These are phyloP conservation scores for Hanseniaspora sp. DNA, from an alignment of 1,139 yeast genomes.

Conservation along the genomic window DNA sequence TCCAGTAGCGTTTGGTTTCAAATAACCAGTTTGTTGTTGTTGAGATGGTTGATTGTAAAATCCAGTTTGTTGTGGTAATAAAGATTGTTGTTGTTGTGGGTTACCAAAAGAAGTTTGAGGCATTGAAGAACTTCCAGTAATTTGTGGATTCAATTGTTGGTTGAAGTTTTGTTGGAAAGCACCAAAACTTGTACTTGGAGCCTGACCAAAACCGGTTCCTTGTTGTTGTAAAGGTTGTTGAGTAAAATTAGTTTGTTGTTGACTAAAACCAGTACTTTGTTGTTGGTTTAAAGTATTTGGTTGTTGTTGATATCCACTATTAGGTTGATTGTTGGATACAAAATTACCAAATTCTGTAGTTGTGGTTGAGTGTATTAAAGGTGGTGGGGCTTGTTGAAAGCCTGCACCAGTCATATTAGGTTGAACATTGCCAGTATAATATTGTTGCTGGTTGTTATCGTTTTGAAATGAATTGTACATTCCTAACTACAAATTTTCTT, in stretches of 20 bases:
- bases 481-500: not conserved
- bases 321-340: slow-evolving; percentile 18
- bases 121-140: slow-evolving; percentile 3
- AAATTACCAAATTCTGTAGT: slow-evolving; percentile 17
- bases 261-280: slow-evolving; percentile 19
- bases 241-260: slow-evolving; percentile 20
- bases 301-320: slow-evolving; percentile 18
- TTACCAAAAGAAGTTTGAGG: slow-evolving; percentile 6
- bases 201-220: slow-evolving; percentile 15
- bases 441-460: slow-evolving; percentile 1
- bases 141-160: slow-evolving; percentile 6
- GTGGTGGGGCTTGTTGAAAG: slow-evolving; percentile 16
- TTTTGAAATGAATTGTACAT: slow-evolving; percentile 12
- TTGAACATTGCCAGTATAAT: slow-evolving; percentile 6
- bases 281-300: slow-evolving; percentile 12
- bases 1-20: slow-evolving; percentile 32
- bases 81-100: slow-evolving; percentile 14
- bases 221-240: slow-evolving; percentile 22
- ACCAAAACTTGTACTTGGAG: slow-evolving; percentile 7
- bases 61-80: slow-evolving; percentile 19
- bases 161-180: slow-evolving; percentile 9
- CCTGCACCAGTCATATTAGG: not conserved
- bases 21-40: slow-evolving; percentile 35
- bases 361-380: slow-evolving; percentile 9
- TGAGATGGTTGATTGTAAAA: slow-evolving; percentile 17